A percentile compares a stretch with the other conserved stretches of the same genome.
Conservation (phyloP, 2,329 filamentous ascomycete genomes). For the Exophiala dermatitidis region DNA sequence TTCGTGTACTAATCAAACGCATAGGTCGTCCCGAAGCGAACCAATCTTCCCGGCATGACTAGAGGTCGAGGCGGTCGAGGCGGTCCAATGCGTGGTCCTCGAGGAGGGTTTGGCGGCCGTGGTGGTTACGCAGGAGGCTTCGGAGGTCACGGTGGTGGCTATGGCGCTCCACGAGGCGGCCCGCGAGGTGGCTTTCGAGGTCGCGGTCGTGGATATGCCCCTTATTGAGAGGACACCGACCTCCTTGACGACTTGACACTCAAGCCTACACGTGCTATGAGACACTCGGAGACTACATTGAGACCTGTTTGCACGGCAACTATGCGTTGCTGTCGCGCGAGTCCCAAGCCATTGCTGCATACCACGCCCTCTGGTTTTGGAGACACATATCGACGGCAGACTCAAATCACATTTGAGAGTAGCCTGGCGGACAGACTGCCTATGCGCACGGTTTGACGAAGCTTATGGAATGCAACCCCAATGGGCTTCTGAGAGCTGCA, state of each 20-base stretch:
- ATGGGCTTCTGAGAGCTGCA: no score
- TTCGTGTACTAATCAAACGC: constrained; percentile 19
- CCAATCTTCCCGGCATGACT: constrained; percentile 91
- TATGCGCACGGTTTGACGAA: no score
- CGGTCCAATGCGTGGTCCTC: constrained; percentile 52
- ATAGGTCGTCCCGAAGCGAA: constrained; percentile 82
- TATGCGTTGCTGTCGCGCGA: no score
- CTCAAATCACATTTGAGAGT: no score
- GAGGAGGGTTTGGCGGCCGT: constrained; percentile 54
- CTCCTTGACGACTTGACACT: not conserved
- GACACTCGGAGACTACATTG: not conserved
- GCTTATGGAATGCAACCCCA: no score
- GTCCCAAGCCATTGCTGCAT: no score
- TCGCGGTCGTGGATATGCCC: constrained; percentile 49
- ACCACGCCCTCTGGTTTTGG: no score
- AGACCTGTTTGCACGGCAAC: no score
- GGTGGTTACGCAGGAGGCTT: constrained; percentile 34
- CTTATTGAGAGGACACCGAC: constrained; percentile 33
- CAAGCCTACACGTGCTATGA: not conserved
- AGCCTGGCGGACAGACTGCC: no score
- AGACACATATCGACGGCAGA: no score
- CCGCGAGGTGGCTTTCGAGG: constrained; percentile 30
- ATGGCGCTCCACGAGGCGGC: constrained; percentile 19
- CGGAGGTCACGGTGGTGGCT: constrained; percentile 33
- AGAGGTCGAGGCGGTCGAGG: constrained; percentile 53